Percentiles rank a stretch among this genome's conserved stretches.
These are phyloP conservation scores for Clonostachys sp. DNA, from an alignment of 2,329 filamentous ascomycete genomes.

Conservation along the genomic window DNA sequence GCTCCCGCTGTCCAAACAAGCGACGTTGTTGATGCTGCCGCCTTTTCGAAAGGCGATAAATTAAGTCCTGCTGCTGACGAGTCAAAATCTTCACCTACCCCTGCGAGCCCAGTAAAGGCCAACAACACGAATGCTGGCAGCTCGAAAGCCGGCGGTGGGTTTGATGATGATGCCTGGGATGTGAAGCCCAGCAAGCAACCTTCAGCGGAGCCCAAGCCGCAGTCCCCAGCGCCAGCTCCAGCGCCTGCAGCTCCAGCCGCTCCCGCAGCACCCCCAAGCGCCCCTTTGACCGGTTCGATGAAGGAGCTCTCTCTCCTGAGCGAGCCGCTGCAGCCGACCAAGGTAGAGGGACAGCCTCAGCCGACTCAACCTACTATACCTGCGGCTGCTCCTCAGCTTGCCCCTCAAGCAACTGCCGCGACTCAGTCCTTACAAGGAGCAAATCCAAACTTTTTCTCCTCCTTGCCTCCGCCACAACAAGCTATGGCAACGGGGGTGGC, in stretches of 20 bases:
- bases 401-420: constrained; percentile 11
- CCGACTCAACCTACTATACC: constrained; percentile 16
- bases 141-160: constrained; percentile 43
- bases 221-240: constrained; percentile 1
- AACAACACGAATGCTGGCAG: neutral
- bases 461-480: constrained; percentile 38
- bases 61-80: constrained; percentile 11
- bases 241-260: constrained; percentile 1
- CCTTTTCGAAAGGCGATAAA: constrained; percentile 61
- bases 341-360: constrained; percentile 21
- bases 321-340: constrained; percentile 47
- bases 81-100: constrained; percentile 9
- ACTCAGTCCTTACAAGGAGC: constrained; percentile 47
- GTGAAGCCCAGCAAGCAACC: constrained; percentile 74
- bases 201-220: constrained; percentile 6
- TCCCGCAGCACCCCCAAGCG: constrained; percentile 22
- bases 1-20: constrained; percentile 81
- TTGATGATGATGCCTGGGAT: constrained; percentile 97
- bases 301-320: constrained; percentile 50
- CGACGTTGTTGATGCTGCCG: constrained; percentile 83
- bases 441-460: constrained; percentile 53
- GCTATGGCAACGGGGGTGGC: constrained; percentile 25
- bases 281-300: constrained; percentile 63
- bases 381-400: constrained; percentile 12
- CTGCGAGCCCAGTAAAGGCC: neutral